These are phyloP conservation scores for Pseudocercospora musae DNA, from an alignment of 2,329 filamentous ascomycete genomes.

Conservation along the genomic window DNA sequence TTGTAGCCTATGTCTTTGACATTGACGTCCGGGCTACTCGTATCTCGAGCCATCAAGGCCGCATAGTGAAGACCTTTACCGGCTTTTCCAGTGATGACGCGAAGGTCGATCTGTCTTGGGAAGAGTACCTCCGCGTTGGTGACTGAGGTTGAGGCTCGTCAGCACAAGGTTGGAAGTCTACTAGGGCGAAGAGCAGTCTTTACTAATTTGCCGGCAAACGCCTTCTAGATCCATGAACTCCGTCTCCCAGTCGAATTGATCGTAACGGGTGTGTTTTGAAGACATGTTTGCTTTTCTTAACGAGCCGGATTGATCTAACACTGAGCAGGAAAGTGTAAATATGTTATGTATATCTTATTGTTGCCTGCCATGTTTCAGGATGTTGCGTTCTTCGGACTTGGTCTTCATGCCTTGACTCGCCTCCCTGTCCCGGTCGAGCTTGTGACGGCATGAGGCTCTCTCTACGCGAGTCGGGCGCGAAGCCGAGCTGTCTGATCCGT, in stretches of 20 bases:
- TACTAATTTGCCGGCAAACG: conserved; percentile 18
- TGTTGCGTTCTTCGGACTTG: not conserved
- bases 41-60: conserved; percentile 18
- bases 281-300: conserved; percentile 9
- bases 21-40: conserved; percentile 14
- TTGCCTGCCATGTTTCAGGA: not conserved
- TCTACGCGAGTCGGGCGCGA: not conserved
- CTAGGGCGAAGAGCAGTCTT: not conserved
- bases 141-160: conserved; percentile 13
- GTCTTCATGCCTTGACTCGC: not conserved
- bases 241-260: conserved; percentile 8
- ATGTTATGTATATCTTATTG: not conserved
- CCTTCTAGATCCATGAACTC: conserved; percentile 13
- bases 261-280: not conserved
- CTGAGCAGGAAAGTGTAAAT: conserved; percentile 4
- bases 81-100: conserved; percentile 22
- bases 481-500: not conserved
- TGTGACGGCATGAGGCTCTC: not conserved
- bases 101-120: conserved; percentile 19
- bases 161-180: conserved; percentile 1
- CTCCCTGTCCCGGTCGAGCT: not conserved
- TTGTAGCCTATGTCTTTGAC: conserved; percentile 19
- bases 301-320: not conserved
- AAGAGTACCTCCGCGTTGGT: conserved; percentile 26
- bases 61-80: conserved; percentile 16